Conservation (phyloP, 2,329 filamentous ascomycete species). For the Gremmenia infestans region DNA sequence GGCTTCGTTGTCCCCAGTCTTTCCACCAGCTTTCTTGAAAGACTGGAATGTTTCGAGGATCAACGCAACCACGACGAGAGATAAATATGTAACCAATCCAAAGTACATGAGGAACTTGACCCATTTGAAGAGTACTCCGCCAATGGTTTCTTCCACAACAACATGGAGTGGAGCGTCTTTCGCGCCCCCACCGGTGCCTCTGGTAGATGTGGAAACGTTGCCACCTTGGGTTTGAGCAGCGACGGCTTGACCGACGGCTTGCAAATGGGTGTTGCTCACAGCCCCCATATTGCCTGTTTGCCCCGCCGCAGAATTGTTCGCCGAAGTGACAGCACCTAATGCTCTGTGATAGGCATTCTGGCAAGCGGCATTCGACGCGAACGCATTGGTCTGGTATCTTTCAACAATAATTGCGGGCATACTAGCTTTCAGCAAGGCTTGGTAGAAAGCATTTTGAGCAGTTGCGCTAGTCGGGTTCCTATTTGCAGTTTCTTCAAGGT, state of each 20-base stretch:
- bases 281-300: slow-evolving; percentile 29
- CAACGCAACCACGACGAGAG: slow-evolving; percentile 73
- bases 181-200: slow-evolving; percentile 54
- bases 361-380: slow-evolving; percentile 73
- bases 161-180: slow-evolving; percentile 90
- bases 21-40: slow-evolving; percentile 65
- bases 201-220: slow-evolving; percentile 51
- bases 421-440: slow-evolving; percentile 81
- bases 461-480: slow-evolving; percentile 83
- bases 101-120: slow-evolving; percentile 81
- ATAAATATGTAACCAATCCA: slow-evolving; percentile 71
- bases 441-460: slow-evolving; percentile 90
- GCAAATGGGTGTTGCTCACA: slow-evolving; percentile 58
- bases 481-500: slow-evolving; percentile 87
- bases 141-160: slow-evolving; percentile 85
- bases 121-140: slow-evolving; percentile 81
- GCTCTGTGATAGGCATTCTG: slow-evolving; percentile 77
- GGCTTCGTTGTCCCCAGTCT: slow-evolving; percentile 69
- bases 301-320: slow-evolving; percentile 18
- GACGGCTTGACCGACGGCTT: slow-evolving; percentile 77
- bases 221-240: slow-evolving; percentile 66
- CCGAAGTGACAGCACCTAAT: slow-evolving; percentile 54
- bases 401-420: slow-evolving; percentile 92
- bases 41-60: slow-evolving; percentile 75
- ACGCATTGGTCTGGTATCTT: slow-evolving; percentile 80